Percentiles rank a stretch among this genome's conserved stretches.
phyloP scores from a whole-genome alignment of 192 early-diverging fungal species.

The Podila epicladia region DNA sequence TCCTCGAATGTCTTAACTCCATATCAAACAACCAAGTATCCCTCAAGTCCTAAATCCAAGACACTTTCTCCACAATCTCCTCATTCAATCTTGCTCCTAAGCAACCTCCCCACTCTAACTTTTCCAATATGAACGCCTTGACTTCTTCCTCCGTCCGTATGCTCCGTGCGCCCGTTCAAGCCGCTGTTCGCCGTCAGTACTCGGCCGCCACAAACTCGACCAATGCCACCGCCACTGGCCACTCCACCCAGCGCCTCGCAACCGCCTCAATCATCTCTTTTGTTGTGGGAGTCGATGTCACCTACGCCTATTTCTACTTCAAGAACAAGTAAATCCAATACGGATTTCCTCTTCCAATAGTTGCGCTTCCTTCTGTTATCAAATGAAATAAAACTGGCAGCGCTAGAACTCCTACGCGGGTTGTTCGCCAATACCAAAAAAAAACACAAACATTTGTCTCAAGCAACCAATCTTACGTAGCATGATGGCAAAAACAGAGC shows the following conservation, averaged over 20 bases:
- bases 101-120: background rate
- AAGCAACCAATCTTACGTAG: too few species aligned
- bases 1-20: too few species aligned
- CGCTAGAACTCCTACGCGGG: too few species aligned
- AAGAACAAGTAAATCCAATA: background rate
- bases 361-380: too few species aligned
- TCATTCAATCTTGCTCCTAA: background rate
- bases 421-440: too few species aligned
- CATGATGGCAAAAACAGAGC: too few species aligned
- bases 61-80: background rate
- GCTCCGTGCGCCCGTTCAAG: slow-evolving; percentile 15
- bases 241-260: slow-evolving; percentile 17
- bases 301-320: slow-evolving; percentile 35
- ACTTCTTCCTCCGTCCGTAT: background rate
- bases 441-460: too few species aligned
- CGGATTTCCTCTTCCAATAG: background rate
- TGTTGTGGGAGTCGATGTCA: slow-evolving; percentile 24
- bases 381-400: too few species aligned
- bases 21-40: background rate
- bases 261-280: slow-evolving; percentile 11
- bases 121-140: slow-evolving; percentile 8
- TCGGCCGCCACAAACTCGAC: slow-evolving; percentile 3
- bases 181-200: slow-evolving; percentile 16
- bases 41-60: background rate
- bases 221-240: slow-evolving; percentile 2